phyloP scores from a whole-genome alignment of 1,284 basidiomycete genomes.

The Earliella scabrosa region DNA sequence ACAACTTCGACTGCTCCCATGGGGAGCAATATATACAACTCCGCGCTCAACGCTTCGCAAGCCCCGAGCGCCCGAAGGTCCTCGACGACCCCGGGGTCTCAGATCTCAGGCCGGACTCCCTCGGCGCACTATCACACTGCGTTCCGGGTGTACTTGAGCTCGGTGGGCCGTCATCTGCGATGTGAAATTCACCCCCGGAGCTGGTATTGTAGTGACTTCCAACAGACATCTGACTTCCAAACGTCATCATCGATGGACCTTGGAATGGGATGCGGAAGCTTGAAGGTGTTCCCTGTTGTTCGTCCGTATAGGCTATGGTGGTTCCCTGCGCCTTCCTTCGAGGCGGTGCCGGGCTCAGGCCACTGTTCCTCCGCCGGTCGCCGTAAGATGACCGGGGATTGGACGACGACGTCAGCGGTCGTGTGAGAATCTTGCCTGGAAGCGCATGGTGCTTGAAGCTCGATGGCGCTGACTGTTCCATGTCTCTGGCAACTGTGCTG shows the following conservation, averaged over 20 bases:
- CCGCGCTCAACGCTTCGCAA: neutral
- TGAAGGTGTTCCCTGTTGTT: slow-evolving; percentile 3
- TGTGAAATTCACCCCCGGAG: slow-evolving; percentile 4
- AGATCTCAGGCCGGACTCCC: slow-evolving; percentile 8
- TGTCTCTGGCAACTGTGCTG: slow-evolving; percentile 9
- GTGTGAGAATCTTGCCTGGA: slow-evolving; percentile 14
- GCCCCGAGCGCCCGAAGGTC: slow-evolving; percentile 15
- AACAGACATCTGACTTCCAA: slow-evolving; percentile 18
- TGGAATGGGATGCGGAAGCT: slow-evolving; percentile 12
- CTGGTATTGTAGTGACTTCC: slow-evolving; percentile 3
- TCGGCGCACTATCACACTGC: neutral
- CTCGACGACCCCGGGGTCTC: slow-evolving; percentile 20
- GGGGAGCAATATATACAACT: no score
- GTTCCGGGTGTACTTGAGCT: neutral
- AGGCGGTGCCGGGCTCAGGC: slow-evolving; percentile 28
- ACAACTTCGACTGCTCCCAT: neutral
- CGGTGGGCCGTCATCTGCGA: neutral
- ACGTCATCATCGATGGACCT: slow-evolving; percentile 27
- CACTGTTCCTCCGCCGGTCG: slow-evolving; percentile 1
- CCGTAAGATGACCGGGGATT: neutral
- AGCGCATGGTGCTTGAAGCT: neutral
- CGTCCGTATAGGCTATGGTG: slow-evolving; percentile 5
- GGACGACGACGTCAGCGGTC: slow-evolving; percentile 8
- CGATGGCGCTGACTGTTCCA: neutral
- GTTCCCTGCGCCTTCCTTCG: slow-evolving; percentile 13